Conservation (phyloP, 192 early-diverging fungal species). For the Coemansia reversa region DNA sequence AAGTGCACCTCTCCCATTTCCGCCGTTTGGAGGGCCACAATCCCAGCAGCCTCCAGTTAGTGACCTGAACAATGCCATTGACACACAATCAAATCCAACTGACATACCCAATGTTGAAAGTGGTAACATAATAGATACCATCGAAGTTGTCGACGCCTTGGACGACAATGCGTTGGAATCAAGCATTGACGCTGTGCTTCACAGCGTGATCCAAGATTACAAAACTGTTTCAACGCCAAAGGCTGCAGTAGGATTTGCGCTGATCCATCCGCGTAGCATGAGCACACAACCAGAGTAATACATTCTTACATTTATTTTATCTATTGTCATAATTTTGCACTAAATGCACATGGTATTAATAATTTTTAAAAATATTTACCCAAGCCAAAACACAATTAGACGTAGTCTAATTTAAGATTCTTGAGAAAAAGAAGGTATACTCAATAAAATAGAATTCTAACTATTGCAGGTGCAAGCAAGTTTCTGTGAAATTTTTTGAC, state of each 20-base stretch:
- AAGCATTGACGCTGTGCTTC: slow-evolving; percentile 49
- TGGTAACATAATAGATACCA: slow-evolving; percentile 26
- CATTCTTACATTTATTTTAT: not conserved
- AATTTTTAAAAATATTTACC: no score
- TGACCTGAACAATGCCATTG: slow-evolving; percentile 3
- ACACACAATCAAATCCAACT: not conserved
- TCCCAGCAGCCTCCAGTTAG: slow-evolving; percentile 14
- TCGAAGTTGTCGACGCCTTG: slow-evolving; percentile 31
- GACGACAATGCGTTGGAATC: slow-evolving; percentile 45
- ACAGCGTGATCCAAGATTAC: slow-evolving; percentile 50
- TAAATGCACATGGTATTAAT: no score
- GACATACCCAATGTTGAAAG: not conserved
- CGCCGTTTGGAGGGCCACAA: slow-evolving; percentile 38
- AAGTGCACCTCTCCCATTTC: slow-evolving; percentile 38
- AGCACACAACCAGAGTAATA: not conserved
- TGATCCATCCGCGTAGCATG: slow-evolving; percentile 42
- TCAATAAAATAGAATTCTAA: no score
- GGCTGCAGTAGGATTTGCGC: slow-evolving; percentile 51
- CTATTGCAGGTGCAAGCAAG: no score
- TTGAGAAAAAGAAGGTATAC: no score
- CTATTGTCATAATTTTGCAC: not conserved
- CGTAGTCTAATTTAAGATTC: no score
- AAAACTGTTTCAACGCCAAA: slow-evolving; percentile 46
- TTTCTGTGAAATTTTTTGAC: no score
- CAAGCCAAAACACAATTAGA: no score